These are phyloP conservation scores for Saitoella complicata DNA, from an alignment of 805 yeast species.

Conservation along the genomic window DNA sequence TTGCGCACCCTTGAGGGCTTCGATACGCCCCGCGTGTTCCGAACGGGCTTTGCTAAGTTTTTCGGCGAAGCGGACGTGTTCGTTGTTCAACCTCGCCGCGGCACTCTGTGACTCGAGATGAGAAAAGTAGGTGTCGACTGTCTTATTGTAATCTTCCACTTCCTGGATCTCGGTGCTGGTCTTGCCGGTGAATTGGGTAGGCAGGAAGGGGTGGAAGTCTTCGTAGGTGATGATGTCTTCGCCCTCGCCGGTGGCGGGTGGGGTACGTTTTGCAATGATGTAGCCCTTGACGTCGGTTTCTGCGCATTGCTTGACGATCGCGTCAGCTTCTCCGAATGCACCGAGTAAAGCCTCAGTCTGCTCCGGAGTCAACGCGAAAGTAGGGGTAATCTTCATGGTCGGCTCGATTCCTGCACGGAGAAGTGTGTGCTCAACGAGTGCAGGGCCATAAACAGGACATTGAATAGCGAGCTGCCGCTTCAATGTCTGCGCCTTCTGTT, in stretches of 20 bases:
- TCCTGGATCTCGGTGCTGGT: conserved; percentile 25
- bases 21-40: conserved; percentile 57
- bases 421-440: conserved; percentile 1
- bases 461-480: neutral
- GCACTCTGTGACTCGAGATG: conserved; percentile 69
- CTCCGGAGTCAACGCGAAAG: neutral
- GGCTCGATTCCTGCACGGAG: conserved; percentile 1
- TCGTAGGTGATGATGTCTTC: conserved; percentile 39
- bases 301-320: neutral
- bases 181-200: conserved; percentile 21
- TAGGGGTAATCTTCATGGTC: neutral
- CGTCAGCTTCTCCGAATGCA: conserved; percentile 1
- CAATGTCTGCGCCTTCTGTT: conserved; percentile 1
- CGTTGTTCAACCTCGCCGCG: conserved; percentile 57
- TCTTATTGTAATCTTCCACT: conserved; percentile 54
- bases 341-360: neutral
- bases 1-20: conserved; percentile 47
- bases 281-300: conserved; percentile 35
- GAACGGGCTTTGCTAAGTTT: conserved; percentile 57
- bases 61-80: conserved; percentile 57
- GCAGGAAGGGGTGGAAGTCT: conserved; percentile 55
- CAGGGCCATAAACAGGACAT: neutral
- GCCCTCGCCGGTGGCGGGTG: conserved; percentile 16
- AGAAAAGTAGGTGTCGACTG: conserved; percentile 73
- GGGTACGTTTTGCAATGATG: conserved; percentile 36